A percentile compares a stretch with the other conserved stretches of the same genome.
Evolutionary conservation across 352 stramenopile genomes (phyloP).

Genomic region (Pythium monospermum): DNA sequence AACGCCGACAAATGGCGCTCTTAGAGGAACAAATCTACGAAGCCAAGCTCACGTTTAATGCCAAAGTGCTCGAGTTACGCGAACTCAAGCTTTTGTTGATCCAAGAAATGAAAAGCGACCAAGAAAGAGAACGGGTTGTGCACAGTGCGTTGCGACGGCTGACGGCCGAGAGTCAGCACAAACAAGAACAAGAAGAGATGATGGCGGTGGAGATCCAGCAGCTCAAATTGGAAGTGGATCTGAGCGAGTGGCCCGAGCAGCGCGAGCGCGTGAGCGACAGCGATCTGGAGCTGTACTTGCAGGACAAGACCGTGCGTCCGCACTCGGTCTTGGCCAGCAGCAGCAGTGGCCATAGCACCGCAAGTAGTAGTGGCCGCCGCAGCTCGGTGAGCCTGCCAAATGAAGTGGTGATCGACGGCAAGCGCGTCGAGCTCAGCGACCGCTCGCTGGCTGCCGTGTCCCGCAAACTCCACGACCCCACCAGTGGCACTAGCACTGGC

Average conservation of each 20-base stretch:
- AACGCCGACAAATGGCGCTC: slow-evolving; percentile 81
- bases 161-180: slow-evolving; percentile 43
- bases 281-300: slow-evolving; percentile 71
- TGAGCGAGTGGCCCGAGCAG: slow-evolving; percentile 87
- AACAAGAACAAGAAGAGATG: slow-evolving; percentile 28
- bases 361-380: background rate
- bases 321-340: slow-evolving; percentile 24
- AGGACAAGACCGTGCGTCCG: slow-evolving; percentile 43
- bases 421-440: slow-evolving; percentile 12
- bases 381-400: slow-evolving; percentile 2
- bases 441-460: slow-evolving; percentile 14
- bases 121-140: no score
- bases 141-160: no score
- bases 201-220: background rate
- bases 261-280: slow-evolving; percentile 71
- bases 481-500: background rate
- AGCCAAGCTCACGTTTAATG: slow-evolving; percentile 85
- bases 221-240: slow-evolving; percentile 40
- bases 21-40: slow-evolving; percentile 81
- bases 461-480: slow-evolving; percentile 2
- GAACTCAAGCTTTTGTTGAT: slow-evolving; percentile 87
- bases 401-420: slow-evolving; percentile 17
- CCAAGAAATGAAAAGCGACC: slow-evolving; percentile 51
- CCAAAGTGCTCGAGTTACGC: slow-evolving; percentile 85
- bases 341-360: no score